A percentile compares a stretch with the other conserved stretches of the same genome.
Evolutionary conservation across 1,139 yeast species (phyloP).

Genomic region (Zhuliangozyma parablackwelliae): DNA sequence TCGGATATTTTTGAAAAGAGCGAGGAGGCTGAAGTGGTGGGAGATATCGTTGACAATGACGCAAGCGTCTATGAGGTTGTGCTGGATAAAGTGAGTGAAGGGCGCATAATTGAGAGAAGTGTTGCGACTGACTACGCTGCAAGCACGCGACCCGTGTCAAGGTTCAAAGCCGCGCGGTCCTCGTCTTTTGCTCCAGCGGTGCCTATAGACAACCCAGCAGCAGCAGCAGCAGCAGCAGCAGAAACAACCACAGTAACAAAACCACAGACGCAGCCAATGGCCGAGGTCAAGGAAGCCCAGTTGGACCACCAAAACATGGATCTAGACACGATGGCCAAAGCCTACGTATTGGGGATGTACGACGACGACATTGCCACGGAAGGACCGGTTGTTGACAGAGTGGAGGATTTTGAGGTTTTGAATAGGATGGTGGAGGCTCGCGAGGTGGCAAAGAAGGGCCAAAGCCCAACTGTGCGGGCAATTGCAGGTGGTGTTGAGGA

Average conservation of each 20-base stretch:
- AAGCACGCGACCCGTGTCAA: conserved; percentile 12
- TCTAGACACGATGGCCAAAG: conserved; percentile 55
- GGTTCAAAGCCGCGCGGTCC: conserved; percentile 19
- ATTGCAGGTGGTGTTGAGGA: not conserved
- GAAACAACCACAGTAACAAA: not conserved
- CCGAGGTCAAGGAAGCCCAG: conserved; percentile 17
- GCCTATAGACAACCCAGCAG: no score
- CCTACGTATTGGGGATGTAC: conserved; percentile 55
- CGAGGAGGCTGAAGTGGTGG: conserved; percentile 4
- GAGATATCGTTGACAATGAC: conserved; percentile 5
- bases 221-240: no score
- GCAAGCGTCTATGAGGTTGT: not conserved
- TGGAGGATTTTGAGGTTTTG: conserved; percentile 52
- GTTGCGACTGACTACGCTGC: conserved; percentile 6
- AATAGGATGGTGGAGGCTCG: conserved; percentile 45
- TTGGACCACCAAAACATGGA: conserved; percentile 38
- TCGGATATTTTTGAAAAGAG: conserved; percentile 1
- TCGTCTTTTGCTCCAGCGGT: not conserved
- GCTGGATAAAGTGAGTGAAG: no score
- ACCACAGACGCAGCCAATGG: conserved; percentile 3
- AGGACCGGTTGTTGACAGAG: conserved; percentile 53
- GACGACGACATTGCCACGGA: conserved; percentile 52
- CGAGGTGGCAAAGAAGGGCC: conserved; percentile 8
- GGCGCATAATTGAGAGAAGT: no score
- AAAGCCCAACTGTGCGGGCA: conserved; percentile 5